Base-by-base conservation (phyloP, 2,329 filamentous ascomycete genomes). In the Arthrobotrys iridis region DNA sequence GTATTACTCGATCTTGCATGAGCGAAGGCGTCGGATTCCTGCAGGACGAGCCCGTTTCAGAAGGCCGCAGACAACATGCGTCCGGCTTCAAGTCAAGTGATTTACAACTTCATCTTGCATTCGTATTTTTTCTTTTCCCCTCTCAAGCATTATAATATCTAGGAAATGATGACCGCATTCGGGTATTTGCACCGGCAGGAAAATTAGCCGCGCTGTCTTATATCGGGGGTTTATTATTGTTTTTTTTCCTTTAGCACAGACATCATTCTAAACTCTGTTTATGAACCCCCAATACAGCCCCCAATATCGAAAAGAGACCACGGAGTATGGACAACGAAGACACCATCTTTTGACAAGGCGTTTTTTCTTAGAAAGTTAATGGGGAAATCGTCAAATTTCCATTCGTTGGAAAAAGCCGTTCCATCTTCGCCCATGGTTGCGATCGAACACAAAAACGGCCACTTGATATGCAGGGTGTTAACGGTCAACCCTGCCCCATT, bases 1-100 rank as follows among this genome's bases (percentile, higher is more conserved):
- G 70, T 74, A 55, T 67, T 57, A 74, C 70, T 67, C 60, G 70
- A 74, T 74, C 70, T 74, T 67, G 70, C 70, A 74, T 67, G 70
- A 74, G 26, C 70, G 70, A 74, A 50, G 58, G 62, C 46, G 57
- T 40, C 70, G 70, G 70, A 63, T 67, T 74, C 55, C 70, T 74
- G 70, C 70, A 74, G 70, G 52, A 60, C 55, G 50, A 67, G 22
- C 63, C 57, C 62, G 62, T 66, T 67, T 74, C 43, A 63, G 70
- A 67, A 66, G 62, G 58, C 60, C 45, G 70, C 70, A 66, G 60
- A 65, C 52, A 43, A 28, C 46, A 18, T 67, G 70, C 70, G 62
- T 74, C 70, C 70, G 45, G 28, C 28, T 67, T 62, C 43, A 63
- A 46, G 70, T 74, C 70, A 74, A 74, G 70, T 74, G 70, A 74